Evolutionary conservation across 768 basidiomycete genomes (phyloP).

Genomic region (Xerocomus brunneocitrinus): DNA sequence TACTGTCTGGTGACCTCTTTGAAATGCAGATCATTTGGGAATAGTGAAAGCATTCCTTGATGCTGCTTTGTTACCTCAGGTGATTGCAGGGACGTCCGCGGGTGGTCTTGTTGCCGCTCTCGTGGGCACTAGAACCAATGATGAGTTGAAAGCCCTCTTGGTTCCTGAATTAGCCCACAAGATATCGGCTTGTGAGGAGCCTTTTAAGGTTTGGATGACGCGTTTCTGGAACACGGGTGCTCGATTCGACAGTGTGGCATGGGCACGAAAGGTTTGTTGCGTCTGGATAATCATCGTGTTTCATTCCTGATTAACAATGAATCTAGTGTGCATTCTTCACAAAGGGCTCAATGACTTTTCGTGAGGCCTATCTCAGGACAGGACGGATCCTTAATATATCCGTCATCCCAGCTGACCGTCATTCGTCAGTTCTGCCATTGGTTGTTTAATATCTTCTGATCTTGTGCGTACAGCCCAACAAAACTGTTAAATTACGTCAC

Average conservation of each 20-base stretch:
- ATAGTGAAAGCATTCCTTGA: constrained; percentile 92
- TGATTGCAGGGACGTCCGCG: constrained; percentile 92
- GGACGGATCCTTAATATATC: constrained; percentile 93
- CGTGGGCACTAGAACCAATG: constrained; percentile 83
- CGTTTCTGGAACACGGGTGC: constrained; percentile 86
- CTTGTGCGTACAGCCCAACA: constrained; percentile 59
- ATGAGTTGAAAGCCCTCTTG: constrained; percentile 73
- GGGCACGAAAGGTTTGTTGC: constrained; percentile 78
- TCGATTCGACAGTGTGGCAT: constrained; percentile 84
- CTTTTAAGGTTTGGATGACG: constrained; percentile 61
- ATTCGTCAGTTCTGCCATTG: constrained; percentile 53
- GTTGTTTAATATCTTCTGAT: constrained; percentile 4
- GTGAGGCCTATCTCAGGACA: constrained; percentile 89
- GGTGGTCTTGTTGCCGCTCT: constrained; percentile 79
- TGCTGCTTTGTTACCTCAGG: constrained; percentile 78
- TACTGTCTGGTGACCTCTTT: not conserved
- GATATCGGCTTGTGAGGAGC: constrained; percentile 79
- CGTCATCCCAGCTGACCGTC: constrained; percentile 84
- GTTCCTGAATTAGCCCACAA: constrained; percentile 80
- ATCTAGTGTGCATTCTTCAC: constrained; percentile 82
- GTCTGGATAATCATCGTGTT: not conserved
- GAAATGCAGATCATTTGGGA: constrained; percentile 70
- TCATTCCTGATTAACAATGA: not conserved
- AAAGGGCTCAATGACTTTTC: constrained; percentile 89
- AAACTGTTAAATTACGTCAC: constrained; percentile 95